Conservation (phyloP, 1,284 basidiomycete species). For the Singerocomus rubriflavus region DNA sequence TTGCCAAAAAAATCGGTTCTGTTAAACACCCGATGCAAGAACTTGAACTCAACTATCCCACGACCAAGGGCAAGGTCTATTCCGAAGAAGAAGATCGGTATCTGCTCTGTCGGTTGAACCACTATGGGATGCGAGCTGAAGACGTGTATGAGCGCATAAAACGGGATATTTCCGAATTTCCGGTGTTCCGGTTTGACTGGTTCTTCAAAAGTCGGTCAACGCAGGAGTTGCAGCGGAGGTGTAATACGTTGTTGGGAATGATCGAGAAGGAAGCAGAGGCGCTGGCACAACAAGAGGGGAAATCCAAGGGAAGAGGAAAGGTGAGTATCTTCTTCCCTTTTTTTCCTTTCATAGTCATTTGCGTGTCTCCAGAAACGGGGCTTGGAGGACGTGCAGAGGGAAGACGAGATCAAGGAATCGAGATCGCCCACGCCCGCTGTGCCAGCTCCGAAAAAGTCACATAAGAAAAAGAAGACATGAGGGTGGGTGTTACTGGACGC, state of each 20-base stretch:
- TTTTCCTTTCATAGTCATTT: background rate
- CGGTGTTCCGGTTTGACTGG: slow-evolving; percentile 98
- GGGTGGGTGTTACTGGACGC: background rate
- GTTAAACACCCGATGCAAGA: slow-evolving; percentile 92
- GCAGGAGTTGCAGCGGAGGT: slow-evolving; percentile 87
- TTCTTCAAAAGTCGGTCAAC: slow-evolving; percentile 96
- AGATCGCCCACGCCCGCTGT: slow-evolving; percentile 53
- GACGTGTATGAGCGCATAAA: slow-evolving; percentile 97
- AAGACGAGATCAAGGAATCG: slow-evolving; percentile 53
- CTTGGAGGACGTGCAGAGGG: slow-evolving; percentile 61
- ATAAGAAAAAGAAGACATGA: slow-evolving; percentile 54
- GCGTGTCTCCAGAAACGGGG: slow-evolving; percentile 53
- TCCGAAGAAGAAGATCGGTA: slow-evolving; percentile 97
- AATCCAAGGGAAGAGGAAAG: slow-evolving; percentile 62
- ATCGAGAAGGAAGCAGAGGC: slow-evolving; percentile 76
- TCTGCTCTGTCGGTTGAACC: slow-evolving; percentile 84
- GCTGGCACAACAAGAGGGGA: slow-evolving; percentile 56
- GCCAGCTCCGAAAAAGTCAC: slow-evolving; percentile 44
- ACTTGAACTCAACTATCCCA: slow-evolving; percentile 90
- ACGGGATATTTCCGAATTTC: slow-evolving; percentile 93
- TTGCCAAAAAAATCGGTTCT: slow-evolving; percentile 77
- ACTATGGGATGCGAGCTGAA: slow-evolving; percentile 90
- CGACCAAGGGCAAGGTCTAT: slow-evolving; percentile 95
- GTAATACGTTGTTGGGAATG: slow-evolving; percentile 86
- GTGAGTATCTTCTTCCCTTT: slow-evolving; percentile 35